Percentiles rank a stretch among this genome's conserved stretches.
Conservation (phyloP, 129 eudicot genomes). For the Pseudognaphalium luteoalbum region DNA sequence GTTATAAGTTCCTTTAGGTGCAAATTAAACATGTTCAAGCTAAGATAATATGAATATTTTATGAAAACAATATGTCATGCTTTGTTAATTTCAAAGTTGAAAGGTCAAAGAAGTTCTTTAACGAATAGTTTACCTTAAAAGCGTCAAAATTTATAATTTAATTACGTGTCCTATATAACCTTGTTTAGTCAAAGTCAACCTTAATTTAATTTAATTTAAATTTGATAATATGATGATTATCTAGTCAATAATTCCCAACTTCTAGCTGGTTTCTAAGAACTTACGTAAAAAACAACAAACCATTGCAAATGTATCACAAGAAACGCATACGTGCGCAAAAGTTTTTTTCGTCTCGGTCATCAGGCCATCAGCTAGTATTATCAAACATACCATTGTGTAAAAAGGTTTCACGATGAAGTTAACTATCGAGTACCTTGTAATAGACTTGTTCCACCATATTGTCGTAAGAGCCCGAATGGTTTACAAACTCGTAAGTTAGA, state of each 20-base stretch:
- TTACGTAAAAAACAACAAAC: not conserved
- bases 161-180: not conserved
- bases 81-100: not conserved
- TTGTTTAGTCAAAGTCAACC: not conserved
- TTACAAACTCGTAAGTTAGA: constrained; percentile 36
- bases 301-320: not conserved
- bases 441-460: constrained; percentile 33
- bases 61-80: not conserved
- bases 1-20: not conserved
- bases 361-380: too few species aligned
- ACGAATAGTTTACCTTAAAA: not conserved
- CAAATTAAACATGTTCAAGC: not conserved
- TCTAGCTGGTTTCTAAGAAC: not conserved
- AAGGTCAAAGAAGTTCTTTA: not conserved
- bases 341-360: not conserved
- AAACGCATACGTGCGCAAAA: not conserved
- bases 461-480: constrained; percentile 31
- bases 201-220: too few species aligned
- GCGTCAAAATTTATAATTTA: not conserved
- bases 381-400: not conserved
- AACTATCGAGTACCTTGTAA: constrained; percentile 30
- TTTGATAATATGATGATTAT: not conserved
- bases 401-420: not conserved
- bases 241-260: not conserved
- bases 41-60: too few species aligned